Percentiles rank a stretch among this genome's conserved stretches.
Conservation (phyloP, 306 rosid genomes). For the Quercus ilex region DNA sequence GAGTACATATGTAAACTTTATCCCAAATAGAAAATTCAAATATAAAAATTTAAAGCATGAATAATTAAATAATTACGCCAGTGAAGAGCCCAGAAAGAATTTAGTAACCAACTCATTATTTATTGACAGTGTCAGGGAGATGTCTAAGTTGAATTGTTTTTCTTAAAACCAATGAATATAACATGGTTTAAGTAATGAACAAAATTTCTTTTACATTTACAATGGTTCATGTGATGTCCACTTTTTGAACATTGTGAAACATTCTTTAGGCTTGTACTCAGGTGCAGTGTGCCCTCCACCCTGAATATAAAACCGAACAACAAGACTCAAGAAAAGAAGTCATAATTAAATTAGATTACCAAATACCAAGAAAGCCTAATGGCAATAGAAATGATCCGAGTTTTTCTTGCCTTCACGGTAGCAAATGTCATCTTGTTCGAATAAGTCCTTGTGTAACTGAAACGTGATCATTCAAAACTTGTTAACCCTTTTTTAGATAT, state of each 20-base stretch:
- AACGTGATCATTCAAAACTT: neutral
- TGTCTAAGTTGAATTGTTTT: too few species aligned
- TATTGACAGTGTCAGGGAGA: too few species aligned
- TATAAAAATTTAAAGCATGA: too few species aligned
- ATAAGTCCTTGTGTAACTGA: constrained; percentile 59
- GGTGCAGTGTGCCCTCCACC: constrained; percentile 77
- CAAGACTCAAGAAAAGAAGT: neutral
- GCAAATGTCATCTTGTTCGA: constrained; percentile 71
- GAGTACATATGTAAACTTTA: too few species aligned
- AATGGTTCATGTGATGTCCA: constrained; percentile 38
- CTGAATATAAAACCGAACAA: constrained; percentile 18
- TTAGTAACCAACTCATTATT: too few species aligned
- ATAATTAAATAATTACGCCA: too few species aligned
- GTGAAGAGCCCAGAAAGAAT: too few species aligned
- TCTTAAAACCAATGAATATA: too few species aligned
- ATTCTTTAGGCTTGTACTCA: constrained; percentile 38
- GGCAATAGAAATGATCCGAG: neutral
- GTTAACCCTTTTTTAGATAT: neutral
- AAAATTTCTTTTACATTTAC: constrained; percentile 15
- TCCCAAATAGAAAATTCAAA: too few species aligned
- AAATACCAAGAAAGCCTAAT: too few species aligned
- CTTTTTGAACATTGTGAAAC: constrained; percentile 42
- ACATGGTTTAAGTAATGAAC: neutral
- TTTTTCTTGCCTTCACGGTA: constrained; percentile 58
- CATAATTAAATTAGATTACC: too few species aligned